Base-by-base conservation (phyloP, 192 early-diverging fungal genomes). In the Phycomyces nitens region DNA sequence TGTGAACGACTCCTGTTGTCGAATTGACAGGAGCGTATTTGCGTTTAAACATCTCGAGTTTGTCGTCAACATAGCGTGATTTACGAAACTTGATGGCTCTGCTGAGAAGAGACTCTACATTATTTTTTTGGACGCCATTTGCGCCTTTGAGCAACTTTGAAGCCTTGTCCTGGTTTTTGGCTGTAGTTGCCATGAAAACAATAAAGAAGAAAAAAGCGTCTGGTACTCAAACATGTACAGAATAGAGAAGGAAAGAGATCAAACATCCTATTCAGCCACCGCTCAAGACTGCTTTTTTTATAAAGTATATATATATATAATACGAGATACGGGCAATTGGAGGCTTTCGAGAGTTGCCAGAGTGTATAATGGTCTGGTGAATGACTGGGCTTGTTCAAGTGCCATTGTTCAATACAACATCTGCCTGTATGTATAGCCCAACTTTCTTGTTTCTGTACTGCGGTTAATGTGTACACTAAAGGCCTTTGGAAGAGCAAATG, bases 11-110 rank as follows among this genome's bases (percentile, higher is more conserved):
- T 9, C 53, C 41, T 15, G 53, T 41, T 6, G 49, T 18, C 10
- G 40, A 16, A 54, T 73, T 73, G 56, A 73, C 38, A 12, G 71
- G 65, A n/a, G 71, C 62, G 53, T 63, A 73, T 5, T 67, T 67
- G 14, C 53, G 60, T 34, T 67, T 73, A 9, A 73, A 68, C 1
- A 47, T 10, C 29, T 73, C 71, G 3, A 73, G 20, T 20, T 73
- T 73, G 8, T 62, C 54, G 55, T 73, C 71, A 0, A 67, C 65
- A 23, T 73, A 63, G 0, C 71, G 65, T 6, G 71, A 66, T 40
- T 62, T 56, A 24, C 65, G 41, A 49, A 73, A 73, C 15, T 55
- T 62, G 24, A 73, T 64, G 16, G 65, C 63, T 39, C 71, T 55
- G 52, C 51, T 57, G 0, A 73, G 41, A 39, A 73, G 18, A 2